Conservation (phyloP, 345 rosid species). For the Salix brachista region DNA sequence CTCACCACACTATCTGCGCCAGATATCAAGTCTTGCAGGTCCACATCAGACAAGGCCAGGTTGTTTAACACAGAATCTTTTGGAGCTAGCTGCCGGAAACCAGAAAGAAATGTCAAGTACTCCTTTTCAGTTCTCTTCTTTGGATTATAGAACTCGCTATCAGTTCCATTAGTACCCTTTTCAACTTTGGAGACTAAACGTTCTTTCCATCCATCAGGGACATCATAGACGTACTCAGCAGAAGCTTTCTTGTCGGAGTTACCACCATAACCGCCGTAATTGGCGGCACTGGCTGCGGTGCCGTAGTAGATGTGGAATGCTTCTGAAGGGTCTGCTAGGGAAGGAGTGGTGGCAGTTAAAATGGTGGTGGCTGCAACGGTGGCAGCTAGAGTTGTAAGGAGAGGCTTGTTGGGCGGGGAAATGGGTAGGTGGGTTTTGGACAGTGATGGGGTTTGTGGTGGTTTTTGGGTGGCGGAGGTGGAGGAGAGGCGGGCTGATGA, state of each 20-base stretch:
- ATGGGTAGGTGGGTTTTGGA: conserved; percentile 13
- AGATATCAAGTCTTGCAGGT: conserved; percentile 72
- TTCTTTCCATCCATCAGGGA: conserved; percentile 92
- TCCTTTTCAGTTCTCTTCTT: conserved; percentile 79
- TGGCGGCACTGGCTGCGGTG: conserved; percentile 93
- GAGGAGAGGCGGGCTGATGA: conserved; percentile 44
- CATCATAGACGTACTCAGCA: conserved; percentile 90
- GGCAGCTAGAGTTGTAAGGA: conserved; percentile 36
- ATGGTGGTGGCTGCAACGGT: conserved; percentile 49
- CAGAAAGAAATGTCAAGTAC: conserved; percentile 77
- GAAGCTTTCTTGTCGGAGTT: conserved; percentile 81
- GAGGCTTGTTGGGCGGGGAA: conserved; percentile 14
- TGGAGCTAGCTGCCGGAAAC: conserved; percentile 72
- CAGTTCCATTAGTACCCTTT: conserved; percentile 90
- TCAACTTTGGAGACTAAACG: conserved; percentile 84
- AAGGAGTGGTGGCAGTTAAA: conserved; percentile 39
- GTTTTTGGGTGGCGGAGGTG: conserved; percentile 30
- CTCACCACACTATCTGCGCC: conserved; percentile 62
- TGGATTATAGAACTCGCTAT: conserved; percentile 85
- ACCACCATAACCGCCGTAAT: conserved; percentile 87
- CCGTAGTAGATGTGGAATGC: conserved; percentile 71
- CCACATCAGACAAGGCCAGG: conserved; percentile 77
- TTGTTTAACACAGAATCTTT: conserved; percentile 72
- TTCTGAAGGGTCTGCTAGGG: conserved; percentile 37
- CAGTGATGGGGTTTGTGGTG: conserved; percentile 19